Evolutionary conservation across 2,329 filamentous ascomycete genomes (phyloP), one percentile per base, ranked within the genome.

Genomic region (Phialocephala subalpina): DNA sequence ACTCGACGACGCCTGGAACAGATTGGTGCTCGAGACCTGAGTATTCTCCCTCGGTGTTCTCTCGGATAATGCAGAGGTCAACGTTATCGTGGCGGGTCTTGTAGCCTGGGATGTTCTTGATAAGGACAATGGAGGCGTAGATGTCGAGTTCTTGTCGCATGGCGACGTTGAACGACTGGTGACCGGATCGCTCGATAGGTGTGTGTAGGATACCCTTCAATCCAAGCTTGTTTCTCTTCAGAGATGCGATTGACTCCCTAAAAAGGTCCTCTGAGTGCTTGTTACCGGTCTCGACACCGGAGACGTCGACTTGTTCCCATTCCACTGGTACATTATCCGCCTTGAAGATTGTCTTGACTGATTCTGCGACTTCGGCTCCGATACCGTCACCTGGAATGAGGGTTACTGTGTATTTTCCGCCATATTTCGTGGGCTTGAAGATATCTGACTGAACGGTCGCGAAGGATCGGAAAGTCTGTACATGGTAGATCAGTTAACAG

Each of bases 11-110:
- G 75, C 96, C 96, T 73, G 87, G 87, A 60, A 99, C 96, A 70
- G 93, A 97, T 87, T 98, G 95, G 86, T 99, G 96, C 88, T 99
- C 96, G 69, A 99, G 90, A 69, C 96, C 96, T 72, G 94, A 97
- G 88, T 99, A 99, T 87, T 99, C 96, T 78, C 96, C 96, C 88
- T 99, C 96, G 79, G 96, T 99, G 87, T 99, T 99, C 87, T 99
- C 96, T 84, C 96, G 96, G 83, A 99, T 97, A 83, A 99, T 97
- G 90, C 94, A 97, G 74, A 98, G 89, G 81, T 99, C 96, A 80
- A 99, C 93, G 82, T 96, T 88, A 82, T 97, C 91, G 88, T 99
- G 96, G 80, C 96, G 93, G 71, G 96, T 99, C 83, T 96, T 84
- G 87, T 98, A 97, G 77, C 96, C 96, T 76, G 96, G 96, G 77